Evolutionary conservation across 1,284 basidiomycete genomes (phyloP).

Genomic region (Pascua guehoae): DNA sequence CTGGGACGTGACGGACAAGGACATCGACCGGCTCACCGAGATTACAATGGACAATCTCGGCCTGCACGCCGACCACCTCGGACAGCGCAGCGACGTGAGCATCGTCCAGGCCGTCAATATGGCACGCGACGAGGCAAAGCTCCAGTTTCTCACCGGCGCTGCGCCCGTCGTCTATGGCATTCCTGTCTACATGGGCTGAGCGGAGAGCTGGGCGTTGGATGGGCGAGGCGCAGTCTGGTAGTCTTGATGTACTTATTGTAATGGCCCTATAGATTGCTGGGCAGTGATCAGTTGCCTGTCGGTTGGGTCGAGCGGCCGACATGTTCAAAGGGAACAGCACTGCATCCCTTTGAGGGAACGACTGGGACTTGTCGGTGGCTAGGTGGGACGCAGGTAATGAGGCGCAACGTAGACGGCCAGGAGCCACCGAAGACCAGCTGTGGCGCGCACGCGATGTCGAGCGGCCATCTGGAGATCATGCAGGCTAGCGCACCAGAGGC

Average conservation of each 20-base stretch:
- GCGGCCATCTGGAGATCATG: too few relatives aligned
- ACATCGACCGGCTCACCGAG: conserved; percentile 89
- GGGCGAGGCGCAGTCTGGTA: too few relatives aligned
- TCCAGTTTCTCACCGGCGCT: conserved; percentile 93
- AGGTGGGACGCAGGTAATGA: too few relatives aligned
- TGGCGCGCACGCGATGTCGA: too few relatives aligned
- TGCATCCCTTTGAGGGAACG: too few relatives aligned
- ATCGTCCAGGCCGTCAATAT: conserved; percentile 74
- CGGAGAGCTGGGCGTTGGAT: background rate
- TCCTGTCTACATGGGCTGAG: conserved; percentile 54
- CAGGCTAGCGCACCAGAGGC: too few relatives aligned
- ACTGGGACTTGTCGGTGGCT: too few relatives aligned
- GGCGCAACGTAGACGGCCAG: too few relatives aligned
- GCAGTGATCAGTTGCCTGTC: too few relatives aligned
- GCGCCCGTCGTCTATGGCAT: conserved; percentile 93
- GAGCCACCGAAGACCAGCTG: too few relatives aligned
- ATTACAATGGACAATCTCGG: conserved; percentile 73
- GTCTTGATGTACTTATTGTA: background rate
- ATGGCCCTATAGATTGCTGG: background rate
- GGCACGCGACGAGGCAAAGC: conserved; percentile 74
- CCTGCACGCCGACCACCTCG: conserved; percentile 49
- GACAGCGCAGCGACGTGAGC: conserved; percentile 47
- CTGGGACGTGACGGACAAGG: conserved; percentile 97
- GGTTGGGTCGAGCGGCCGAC: too few relatives aligned
- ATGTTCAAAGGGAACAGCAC: too few relatives aligned